These are phyloP conservation scores for Astragalus glycyphyllos DNA, from an alignment of 306 rosid genomes.

Conservation along the genomic window DNA sequence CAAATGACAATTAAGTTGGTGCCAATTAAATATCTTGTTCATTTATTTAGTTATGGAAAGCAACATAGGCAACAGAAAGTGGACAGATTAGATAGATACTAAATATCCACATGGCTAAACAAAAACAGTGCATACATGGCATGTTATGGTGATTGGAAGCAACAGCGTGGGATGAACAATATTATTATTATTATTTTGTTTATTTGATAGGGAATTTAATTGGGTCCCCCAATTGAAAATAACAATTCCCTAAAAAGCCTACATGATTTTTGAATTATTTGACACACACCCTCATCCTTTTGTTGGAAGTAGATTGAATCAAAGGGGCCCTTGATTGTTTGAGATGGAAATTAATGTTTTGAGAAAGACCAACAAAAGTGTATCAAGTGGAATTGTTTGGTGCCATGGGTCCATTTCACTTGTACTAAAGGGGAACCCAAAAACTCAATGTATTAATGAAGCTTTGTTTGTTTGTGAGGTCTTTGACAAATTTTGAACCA, in stretches of 20 bases:
- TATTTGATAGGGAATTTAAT: constrained; percentile 37
- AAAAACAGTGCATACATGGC: constrained; percentile 63
- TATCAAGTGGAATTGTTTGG: constrained; percentile 67
- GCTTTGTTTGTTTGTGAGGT: constrained; percentile 47
- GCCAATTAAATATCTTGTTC: constrained; percentile 30
- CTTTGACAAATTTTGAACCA: constrained; percentile 49
- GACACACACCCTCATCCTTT: constrained; percentile 49
- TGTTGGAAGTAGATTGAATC: constrained; percentile 47
- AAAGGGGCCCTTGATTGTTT: constrained; percentile 64
- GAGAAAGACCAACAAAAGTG: constrained; percentile 82
- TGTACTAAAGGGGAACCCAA: constrained; percentile 49
- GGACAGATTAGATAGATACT: constrained; percentile 65
- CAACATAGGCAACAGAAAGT: constrained; percentile 43
- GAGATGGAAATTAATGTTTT: constrained; percentile 52
- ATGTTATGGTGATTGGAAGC: constrained; percentile 65
- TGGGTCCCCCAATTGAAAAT: constrained; percentile 60
- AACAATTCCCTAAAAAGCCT: constrained; percentile 50
- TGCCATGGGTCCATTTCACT: constrained; percentile 55
- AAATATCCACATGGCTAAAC: constrained; percentile 60
- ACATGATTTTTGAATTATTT: constrained; percentile 53
- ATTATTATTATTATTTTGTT: no score
- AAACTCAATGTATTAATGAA: constrained; percentile 42
- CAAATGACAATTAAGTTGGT: constrained; percentile 38
- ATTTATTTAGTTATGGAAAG: constrained; percentile 46
- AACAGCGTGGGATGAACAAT: constrained; percentile 47